A percentile compares a stretch with the other conserved stretches of the same genome.
Evolutionary conservation across 345 rosid genomes (phyloP).

Genomic region (Hirschfeldia incana): DNA sequence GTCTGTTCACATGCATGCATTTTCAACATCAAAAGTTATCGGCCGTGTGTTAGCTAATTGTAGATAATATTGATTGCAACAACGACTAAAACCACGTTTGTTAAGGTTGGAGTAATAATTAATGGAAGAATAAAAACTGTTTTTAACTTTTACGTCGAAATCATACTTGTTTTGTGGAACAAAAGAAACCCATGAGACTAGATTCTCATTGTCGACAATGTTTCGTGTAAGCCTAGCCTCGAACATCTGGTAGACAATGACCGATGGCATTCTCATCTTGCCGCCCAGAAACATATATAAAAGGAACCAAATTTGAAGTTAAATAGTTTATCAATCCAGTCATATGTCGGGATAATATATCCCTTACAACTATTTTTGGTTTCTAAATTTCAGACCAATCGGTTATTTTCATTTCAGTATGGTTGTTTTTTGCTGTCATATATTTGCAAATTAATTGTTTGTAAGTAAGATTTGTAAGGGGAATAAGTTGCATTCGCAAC

Average conservation of each 20-base stretch:
- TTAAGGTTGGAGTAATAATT: not conserved
- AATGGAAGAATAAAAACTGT: not conserved
- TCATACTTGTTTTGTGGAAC: not conserved
- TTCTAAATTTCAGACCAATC: not conserved
- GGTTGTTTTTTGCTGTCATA: constrained; percentile 6
- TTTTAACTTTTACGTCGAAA: constrained; percentile 8
- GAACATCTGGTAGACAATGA: constrained; percentile 27
- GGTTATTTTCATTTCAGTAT: not conserved
- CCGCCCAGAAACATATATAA: not conserved
- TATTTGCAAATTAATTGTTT: not conserved
- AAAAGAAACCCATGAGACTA: not conserved
- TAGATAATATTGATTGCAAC: constrained; percentile 5
- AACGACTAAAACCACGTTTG: constrained; percentile 4
- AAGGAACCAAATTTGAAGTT: not conserved
- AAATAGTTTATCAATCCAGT: not conserved
- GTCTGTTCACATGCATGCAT: constrained; percentile 16
- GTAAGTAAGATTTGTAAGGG: not conserved
- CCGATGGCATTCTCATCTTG: constrained; percentile 8
- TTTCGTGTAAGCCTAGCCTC: constrained; percentile 1
- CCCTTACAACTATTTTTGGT: not conserved
- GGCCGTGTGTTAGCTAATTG: not conserved
- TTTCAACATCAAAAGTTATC: constrained; percentile 5
- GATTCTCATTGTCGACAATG: constrained; percentile 1
- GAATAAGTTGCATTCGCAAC: not conserved
- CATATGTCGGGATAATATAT: not conserved